A percentile compares a stretch with the other conserved stretches of the same genome.
These are phyloP conservation scores for Lachancea lanzarotensis DNA, from an alignment of 805 yeast species.

Conservation along the genomic window DNA sequence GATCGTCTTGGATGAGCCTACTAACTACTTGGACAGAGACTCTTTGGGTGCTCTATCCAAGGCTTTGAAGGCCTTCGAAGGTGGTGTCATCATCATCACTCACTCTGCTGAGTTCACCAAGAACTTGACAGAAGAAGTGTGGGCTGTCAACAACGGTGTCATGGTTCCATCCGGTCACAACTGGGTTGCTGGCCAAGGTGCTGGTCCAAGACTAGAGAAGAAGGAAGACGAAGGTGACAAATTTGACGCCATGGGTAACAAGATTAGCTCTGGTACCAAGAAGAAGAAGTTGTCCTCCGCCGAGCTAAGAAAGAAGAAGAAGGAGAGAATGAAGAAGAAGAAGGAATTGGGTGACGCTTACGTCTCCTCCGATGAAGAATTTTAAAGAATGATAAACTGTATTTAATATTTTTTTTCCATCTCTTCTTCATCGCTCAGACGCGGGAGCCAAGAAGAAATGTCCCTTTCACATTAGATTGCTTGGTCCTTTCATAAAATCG, in stretches of 20 bases:
- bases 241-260: slow-evolving; percentile 99
- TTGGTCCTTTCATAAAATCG: background rate
- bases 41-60: slow-evolving; percentile 98
- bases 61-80: slow-evolving; percentile 97
- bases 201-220: slow-evolving; percentile 99
- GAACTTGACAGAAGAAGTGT: slow-evolving; percentile 98
- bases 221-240: slow-evolving; percentile 95
- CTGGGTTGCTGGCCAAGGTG: slow-evolving; percentile 99
- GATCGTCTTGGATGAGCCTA: slow-evolving; percentile 99
- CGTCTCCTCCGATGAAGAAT: slow-evolving; percentile 93
- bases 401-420: slow-evolving; percentile 11
- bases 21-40: slow-evolving; percentile 98
- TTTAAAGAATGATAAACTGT: slow-evolving; percentile 37
- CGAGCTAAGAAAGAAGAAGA: slow-evolving; percentile 99
- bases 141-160: slow-evolving; percentile 97
- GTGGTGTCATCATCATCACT: slow-evolving; percentile 99
- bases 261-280: slow-evolving; percentile 94
- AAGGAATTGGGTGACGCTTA: slow-evolving; percentile 99
- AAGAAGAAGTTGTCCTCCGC: slow-evolving; percentile 97
- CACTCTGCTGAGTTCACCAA: slow-evolving; percentile 99
- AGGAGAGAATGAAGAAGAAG: slow-evolving; percentile 99
- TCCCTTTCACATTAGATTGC: slow-evolving; percentile 1
- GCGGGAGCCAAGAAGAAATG: background rate
- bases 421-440: slow-evolving; percentile 5
- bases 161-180: slow-evolving; percentile 99